Base-by-base conservation (phyloP, 306 rosid genomes). In the Carpinus viminea region DNA sequence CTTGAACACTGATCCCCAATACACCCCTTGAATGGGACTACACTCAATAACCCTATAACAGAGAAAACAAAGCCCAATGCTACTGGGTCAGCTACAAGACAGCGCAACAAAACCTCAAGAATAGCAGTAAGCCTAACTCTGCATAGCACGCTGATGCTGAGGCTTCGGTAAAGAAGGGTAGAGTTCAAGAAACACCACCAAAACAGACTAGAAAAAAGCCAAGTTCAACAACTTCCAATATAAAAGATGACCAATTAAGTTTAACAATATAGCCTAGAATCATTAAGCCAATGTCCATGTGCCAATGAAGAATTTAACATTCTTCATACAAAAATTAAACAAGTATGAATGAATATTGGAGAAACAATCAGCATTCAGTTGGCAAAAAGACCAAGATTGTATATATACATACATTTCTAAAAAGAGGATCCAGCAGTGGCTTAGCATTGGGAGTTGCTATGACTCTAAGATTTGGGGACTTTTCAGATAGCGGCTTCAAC, bases 391-490 rank as follows among this genome's bases (percentile, higher is more conserved):
- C 43, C n/a, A 56, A 28, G 53, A 12, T 26, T n/a, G 65, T 21
- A 74, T 17, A 38, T 57, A 59, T 50, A 75, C 96, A 83, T 78
- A 94, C 98, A 83, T 87, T 89, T 78, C 61, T 91, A 89, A 92
- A 92, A 79, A 92, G 93, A 50, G 97, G 92, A 89, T 92, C 97
- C 85, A 94, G 80, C 79, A 91, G 83, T 52, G 66, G 21, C 87
- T 85, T 85, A 17, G 97, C 97, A 82, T 94, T 94, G 50, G 96
- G 97, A 51, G 98, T 92, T 47, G 98, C 89, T 68, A 95, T 82
- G 28, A 91, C 95, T 80, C 79, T 88, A 53, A 83, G 83, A 77
- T 88, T 84, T 55, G 92, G 97, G 70, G 76, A 87, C 86, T 85
- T 92, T 69, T 81, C 77, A 31, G 96, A 91, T 72, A 95, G 92